Base-by-base conservation (phyloP, 495 filamentous ascomycete genomes). In the Xylaria acuta region DNA sequence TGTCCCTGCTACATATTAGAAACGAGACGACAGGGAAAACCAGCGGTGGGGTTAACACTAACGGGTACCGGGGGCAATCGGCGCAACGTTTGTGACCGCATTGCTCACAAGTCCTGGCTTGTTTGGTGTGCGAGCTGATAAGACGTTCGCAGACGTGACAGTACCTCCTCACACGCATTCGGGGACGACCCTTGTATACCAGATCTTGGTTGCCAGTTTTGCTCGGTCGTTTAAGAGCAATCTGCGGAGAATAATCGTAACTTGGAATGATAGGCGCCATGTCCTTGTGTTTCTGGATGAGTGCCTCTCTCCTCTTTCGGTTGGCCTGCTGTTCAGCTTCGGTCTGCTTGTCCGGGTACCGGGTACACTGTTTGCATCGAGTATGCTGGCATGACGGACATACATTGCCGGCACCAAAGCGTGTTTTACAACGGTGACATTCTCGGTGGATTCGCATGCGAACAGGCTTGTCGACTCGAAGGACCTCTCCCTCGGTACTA, bases 371-470 rank as follows among this genome's bases (percentile, higher is more conserved):
- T 79, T 89, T 93, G 87, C 93, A 97, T 49, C 92, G 87, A 54
- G 82, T 86, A 81, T 97, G 93, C 71, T 91, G 86, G 81, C 93
- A 97, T 43, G 88, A 88, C 73, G 83, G 80, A 80, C 93, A 97
- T 54, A 89, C 82, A 77, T 90, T 93, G 70, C 91, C 89, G 25
- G 86, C 79, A 62, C 92, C 92, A 79, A 91, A 97, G 22, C 86
- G 86, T 5, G 90, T 90, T 72, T 91, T 86, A 80, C 93, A 97
- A 70, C 87, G 88, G 78, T 97, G 93, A 76, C 93, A 97, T 68
- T 85, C 90, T 66, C 93, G 91, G 75, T 93, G 95, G 45, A 97
- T 91, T 41, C 95, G 89, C 92, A 98, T 97, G 73, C 94, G 92
- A 72, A 97, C 93, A 22, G 92, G 90, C 81, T 95, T 97, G 79